These are phyloP conservation scores for Retiboletus flavoniger DNA, from an alignment of 1,284 basidiomycete species.

Conservation along the genomic window DNA sequence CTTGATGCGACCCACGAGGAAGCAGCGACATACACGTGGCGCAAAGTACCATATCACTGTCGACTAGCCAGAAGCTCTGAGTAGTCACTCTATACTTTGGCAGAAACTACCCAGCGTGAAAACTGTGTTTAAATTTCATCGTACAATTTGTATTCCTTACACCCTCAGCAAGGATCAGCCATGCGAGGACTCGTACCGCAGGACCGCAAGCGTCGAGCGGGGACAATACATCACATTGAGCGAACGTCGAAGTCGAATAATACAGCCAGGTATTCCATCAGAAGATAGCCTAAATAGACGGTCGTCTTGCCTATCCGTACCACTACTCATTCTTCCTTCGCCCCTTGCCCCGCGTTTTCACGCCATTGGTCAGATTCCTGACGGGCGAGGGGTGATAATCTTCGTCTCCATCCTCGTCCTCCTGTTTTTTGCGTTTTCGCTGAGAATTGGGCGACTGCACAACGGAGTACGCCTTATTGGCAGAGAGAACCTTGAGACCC, in stretches of 20 bases:
- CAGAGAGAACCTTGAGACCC: slow-evolving; percentile 30
- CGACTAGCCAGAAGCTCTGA: neutral
- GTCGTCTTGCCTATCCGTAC: neutral
- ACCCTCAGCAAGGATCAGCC: neutral
- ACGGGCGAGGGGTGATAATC: slow-evolving; percentile 49
- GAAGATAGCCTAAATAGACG: neutral
- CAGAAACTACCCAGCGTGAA: neutral
- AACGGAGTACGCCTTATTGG: slow-evolving; percentile 1
- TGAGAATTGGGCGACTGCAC: slow-evolving; percentile 21
- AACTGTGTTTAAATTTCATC: neutral
- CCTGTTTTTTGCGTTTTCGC: slow-evolving; percentile 34
- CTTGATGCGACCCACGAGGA: neutral
- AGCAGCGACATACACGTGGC: neutral
- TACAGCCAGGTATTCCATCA: neutral
- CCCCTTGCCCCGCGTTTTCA: slow-evolving; percentile 40
- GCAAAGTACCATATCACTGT: neutral
- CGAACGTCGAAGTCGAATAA: neutral
- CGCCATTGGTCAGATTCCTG: slow-evolving; percentile 32
- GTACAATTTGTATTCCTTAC: neutral
- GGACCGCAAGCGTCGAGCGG: neutral
- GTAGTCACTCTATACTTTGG: too few relatives aligned
- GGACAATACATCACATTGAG: neutral
- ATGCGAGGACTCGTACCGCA: neutral
- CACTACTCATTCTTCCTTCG: slow-evolving; percentile 17
- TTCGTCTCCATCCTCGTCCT: slow-evolving; percentile 42